Base-by-base conservation (phyloP, 306 rosid species). In the Fagus crenata region DNA sequence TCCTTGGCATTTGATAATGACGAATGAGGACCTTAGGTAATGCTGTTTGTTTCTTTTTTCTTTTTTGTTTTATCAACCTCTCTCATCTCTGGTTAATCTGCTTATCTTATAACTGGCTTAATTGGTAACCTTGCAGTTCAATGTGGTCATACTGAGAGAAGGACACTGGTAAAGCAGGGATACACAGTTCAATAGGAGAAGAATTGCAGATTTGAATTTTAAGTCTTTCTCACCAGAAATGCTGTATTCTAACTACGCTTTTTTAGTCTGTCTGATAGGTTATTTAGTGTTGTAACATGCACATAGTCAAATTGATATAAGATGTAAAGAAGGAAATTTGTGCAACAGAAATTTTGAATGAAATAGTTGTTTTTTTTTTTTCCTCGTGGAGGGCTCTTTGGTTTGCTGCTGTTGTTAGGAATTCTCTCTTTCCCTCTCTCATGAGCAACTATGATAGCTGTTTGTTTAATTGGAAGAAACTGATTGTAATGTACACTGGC, bases 1-100 rank as follows among this genome's bases (percentile, higher is more conserved):
- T 39, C 80, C 70, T 75, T 78, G 64, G 69, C 69, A 67, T 53
- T 71, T 60, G 43, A 68, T 72, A 6, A 54, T 55, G 7, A 49
- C 67, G 69, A 53, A 18, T 60, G 80, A 80, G 51, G 31, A 74
- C 51, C 72, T n/a, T 9, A 46, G 74, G 13, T 18, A 18, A 53
- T 35, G 22, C 35, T 7, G 28, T 18, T 55, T 51, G 13, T 28
- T 60, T 60, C 9, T n/a, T 3, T 22, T 39, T 68, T 68, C 22
- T 4, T 3, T 65, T 32, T 14, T 71, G 4, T 40, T 41, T 59
- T 39, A 41, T 14, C 53, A 11, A 65, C 1, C 61, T 39, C 58
- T 75, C 12, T 42, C 49, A 7, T 39, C 49, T 67, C 49, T 67
- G 32, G 67, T 40, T 41, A 40, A 31, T 49, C 54, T 69, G 71